Base-by-base conservation (phyloP, 371 early-diverging fungal genomes). In the Sanchytrium tribonematis region DNA sequence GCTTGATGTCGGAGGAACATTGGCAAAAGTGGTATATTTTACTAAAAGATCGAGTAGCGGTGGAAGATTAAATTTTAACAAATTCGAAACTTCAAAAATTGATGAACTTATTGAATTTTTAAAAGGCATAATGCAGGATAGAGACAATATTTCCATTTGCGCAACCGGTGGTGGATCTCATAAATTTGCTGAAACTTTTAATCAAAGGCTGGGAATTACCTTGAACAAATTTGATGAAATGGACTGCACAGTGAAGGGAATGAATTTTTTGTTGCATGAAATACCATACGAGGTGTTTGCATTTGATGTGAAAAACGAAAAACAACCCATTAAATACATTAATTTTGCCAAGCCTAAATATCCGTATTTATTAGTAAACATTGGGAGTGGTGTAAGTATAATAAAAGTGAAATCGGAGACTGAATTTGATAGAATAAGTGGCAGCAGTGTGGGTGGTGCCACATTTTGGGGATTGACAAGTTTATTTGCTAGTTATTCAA, bases 221-320 rank as follows among this genome's bases (percentile, higher is more conserved):
- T 79, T 89, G 68, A 80, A 87, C 68, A 83, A 85, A 31, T 88
- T 88, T 74, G 89, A 89, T 72, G 90, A 91, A 75, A 88, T 86
- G 90, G 86, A 88, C 70, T 88, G 69, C 30, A 5, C 30, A 17
- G 29, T 68, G 1, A 28, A 72, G 81, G 89, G 91, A 31, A 78
- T 93, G 29, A 91, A 89, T 78, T 96, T 93, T 76, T 81, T 92
- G 31, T 88, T 93, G 31, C 83, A 87, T 29, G 86, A 93, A 74
- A 88, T 95, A 70, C 87, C 92, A 0, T 86, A 90, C 75, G 96
- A 96, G 78, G 92, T 90, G n/a, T 96, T 93, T 74, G 89, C 90
- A 5, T 96, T 91, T 74, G 80, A 81, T 70, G 5, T 12, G 12
- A 48, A 48, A 22, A 48, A 48, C 22, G 81, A 81, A 71, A 70